phyloP scores from a whole-genome alignment of 768 basidiomycete species.

The Lentinula sp. region DNA sequence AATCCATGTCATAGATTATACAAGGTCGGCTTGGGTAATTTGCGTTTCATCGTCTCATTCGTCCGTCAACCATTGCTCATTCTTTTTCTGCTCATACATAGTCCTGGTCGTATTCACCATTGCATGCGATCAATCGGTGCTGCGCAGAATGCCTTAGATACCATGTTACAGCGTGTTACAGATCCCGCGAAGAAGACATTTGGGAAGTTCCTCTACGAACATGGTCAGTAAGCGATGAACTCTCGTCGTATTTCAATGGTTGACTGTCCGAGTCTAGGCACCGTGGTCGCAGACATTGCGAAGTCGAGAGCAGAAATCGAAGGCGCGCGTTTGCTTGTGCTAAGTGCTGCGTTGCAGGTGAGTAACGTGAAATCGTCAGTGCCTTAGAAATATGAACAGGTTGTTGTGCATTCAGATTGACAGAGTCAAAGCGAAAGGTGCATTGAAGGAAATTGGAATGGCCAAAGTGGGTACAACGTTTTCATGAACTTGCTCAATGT shows the following conservation, averaged over 20 bases:
- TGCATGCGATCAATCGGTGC: conserved; percentile 97
- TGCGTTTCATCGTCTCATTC: not conserved
- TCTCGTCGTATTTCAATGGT: not conserved
- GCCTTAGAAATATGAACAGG: not conserved
- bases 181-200: conserved; percentile 90
- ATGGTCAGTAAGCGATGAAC: conserved; percentile 48
- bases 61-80: not conserved
- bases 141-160: conserved; percentile 78
- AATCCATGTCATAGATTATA: conserved; percentile 52
- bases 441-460: conserved; percentile 95
- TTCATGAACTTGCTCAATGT: not conserved
- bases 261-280: conserved; percentile 39
- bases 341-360: conserved; percentile 88
- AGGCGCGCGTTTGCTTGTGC: conserved; percentile 76
- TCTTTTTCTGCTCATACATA: conserved; percentile 19
- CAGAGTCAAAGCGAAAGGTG: conserved; percentile 85
- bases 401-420: conserved; percentile 59
- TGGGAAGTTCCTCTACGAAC: conserved; percentile 85
- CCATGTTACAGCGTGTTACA: conserved; percentile 89
- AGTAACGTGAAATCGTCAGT: conserved; percentile 7
- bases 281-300: conserved; percentile 87
- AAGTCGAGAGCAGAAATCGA: conserved; percentile 93
- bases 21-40: conserved; percentile 90
- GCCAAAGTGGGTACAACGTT: conserved; percentile 63
- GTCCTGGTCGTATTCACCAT: conserved; percentile 93